phyloP scores from a whole-genome alignment of 441 rosid species.

The Francoa sonchifolia region DNA sequence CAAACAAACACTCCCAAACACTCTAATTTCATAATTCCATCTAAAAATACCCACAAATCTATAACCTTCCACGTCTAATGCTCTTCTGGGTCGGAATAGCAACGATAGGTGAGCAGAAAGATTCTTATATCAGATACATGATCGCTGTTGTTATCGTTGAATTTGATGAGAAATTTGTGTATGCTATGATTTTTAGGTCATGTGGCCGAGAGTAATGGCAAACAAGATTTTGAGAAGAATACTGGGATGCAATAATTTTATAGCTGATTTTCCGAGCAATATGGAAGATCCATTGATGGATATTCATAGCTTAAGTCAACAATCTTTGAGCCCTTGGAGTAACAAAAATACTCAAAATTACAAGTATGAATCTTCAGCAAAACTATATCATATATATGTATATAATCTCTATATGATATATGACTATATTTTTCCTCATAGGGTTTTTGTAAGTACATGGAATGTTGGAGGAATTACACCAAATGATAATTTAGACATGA shows the following conservation, averaged over 20 bases:
- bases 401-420: not conserved
- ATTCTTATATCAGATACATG: not conserved
- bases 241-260: constrained; percentile 59
- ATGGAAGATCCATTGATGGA: constrained; percentile 13
- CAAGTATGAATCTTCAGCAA: constrained; percentile 28
- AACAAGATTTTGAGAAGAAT: constrained; percentile 55
- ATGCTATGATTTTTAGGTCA: constrained; percentile 24
- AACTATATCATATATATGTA: not conserved
- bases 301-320: constrained; percentile 18
- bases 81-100: no score
- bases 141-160: not conserved
- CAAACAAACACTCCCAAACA: no score
- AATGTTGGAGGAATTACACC: constrained; percentile 73
- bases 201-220: constrained; percentile 83
- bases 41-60: no score
- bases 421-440: constrained; percentile 3
- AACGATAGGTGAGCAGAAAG: not conserved
- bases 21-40: no score
- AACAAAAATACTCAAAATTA: constrained; percentile 25
- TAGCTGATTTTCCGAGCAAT: constrained; percentile 52
- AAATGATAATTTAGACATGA: constrained; percentile 34
- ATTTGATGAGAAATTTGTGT: not conserved
- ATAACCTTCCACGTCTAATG: no score
- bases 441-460: constrained; percentile 73
- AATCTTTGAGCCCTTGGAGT: constrained; percentile 19